phyloP scores from a whole-genome alignment of 371 early-diverging fungal species.

The Lichtheimia ramosa region DNA sequence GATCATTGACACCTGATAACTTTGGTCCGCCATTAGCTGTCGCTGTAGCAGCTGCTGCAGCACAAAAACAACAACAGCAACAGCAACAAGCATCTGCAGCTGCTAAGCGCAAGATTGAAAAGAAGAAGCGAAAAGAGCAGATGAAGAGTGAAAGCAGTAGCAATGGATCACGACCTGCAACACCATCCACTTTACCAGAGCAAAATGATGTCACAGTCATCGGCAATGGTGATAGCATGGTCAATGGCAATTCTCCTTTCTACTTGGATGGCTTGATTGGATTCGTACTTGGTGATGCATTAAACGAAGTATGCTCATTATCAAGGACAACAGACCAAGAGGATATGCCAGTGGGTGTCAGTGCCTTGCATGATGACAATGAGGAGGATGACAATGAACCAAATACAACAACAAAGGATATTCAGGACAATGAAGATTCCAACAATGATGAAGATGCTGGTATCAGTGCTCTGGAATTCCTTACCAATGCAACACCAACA shows the following conservation, averaged over 20 bases:
- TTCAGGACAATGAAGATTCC: constrained; percentile 6
- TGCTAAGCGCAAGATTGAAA: constrained; percentile 36
- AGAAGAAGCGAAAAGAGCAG: constrained; percentile 45
- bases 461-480: constrained; percentile 34
- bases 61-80: constrained; percentile 34
- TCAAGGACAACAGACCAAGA: constrained; percentile 11
- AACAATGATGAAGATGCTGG: background rate
- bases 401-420: background rate
- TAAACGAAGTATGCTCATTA: constrained; percentile 22
- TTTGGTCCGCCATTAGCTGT: constrained; percentile 54
- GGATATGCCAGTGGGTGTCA: constrained; percentile 35
- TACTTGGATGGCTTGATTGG: constrained; percentile 24
- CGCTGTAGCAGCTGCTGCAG: constrained; percentile 56
- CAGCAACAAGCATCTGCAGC: constrained; percentile 26
- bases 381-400: background rate
- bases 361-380: constrained; percentile 24
- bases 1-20: constrained; percentile 41
- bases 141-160: constrained; percentile 24
- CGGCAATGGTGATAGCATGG: constrained; percentile 4
- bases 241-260: background rate
- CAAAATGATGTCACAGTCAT: background rate
- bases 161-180: constrained; percentile 17
- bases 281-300: constrained; percentile 45
- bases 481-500: constrained; percentile 34
- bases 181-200: constrained; percentile 11